Evolutionary conservation across 495 filamentous ascomycete genomes (phyloP).

Genomic region (Thermochaetoides thermophila): DNA sequence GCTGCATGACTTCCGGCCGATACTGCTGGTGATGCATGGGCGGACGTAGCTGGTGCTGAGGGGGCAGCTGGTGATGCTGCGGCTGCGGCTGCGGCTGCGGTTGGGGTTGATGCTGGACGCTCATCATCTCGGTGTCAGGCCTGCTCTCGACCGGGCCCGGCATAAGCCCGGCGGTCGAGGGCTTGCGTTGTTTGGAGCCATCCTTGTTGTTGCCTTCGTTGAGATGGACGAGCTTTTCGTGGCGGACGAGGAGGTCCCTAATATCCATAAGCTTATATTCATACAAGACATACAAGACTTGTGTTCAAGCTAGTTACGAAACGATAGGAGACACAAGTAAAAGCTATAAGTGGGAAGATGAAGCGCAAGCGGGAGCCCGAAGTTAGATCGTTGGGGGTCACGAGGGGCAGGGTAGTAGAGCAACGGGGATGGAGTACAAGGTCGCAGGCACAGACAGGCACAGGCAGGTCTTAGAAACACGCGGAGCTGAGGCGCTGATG

Average conservation of each 20-base stretch:
- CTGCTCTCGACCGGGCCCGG: slow-evolving; percentile 24
- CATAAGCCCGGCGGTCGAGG: slow-evolving; percentile 26
- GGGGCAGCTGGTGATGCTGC: slow-evolving; percentile 4
- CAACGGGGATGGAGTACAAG: too few species aligned
- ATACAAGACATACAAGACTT: slow-evolving; percentile 2
- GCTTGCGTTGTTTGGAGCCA: slow-evolving; percentile 30
- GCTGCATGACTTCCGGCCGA: slow-evolving; percentile 22
- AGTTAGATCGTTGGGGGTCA: too few species aligned
- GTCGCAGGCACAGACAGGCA: too few species aligned
- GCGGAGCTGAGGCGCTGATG: too few species aligned
- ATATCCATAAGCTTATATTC: slow-evolving; percentile 38
- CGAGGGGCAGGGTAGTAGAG: too few species aligned
- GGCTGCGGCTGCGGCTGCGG: slow-evolving; percentile 19
- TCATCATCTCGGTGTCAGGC: slow-evolving; percentile 30
- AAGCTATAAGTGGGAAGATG: too few species aligned
- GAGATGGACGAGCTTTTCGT: slow-evolving; percentile 60
- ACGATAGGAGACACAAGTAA: slow-evolving; percentile 1
- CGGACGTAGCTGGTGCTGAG: too few species aligned
- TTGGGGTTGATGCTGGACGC: slow-evolving; percentile 11
- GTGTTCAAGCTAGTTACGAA: slow-evolving; percentile 3
- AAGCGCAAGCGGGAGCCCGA: too few species aligned
- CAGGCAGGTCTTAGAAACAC: too few species aligned
- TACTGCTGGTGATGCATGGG: slow-evolving; percentile 18
- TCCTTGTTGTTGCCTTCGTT: slow-evolving; percentile 40
- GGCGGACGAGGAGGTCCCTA: slow-evolving; percentile 56